Base-by-base conservation (phyloP, 148 eudicot species). In the Heliosperma pusillum region DNA sequence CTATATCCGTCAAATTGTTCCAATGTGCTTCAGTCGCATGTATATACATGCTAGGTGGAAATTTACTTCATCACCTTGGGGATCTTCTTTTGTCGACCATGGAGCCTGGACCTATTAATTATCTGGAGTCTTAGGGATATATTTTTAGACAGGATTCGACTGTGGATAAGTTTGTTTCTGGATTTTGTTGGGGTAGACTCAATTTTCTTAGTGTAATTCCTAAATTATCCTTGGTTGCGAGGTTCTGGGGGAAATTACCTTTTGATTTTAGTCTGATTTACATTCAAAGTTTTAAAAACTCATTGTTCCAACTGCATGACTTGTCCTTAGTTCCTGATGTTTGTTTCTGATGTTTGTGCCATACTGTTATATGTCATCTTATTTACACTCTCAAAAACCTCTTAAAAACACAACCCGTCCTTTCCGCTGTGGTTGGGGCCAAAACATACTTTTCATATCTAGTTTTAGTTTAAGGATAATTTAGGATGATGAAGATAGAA, bases 401-500 rank as follows among this genome's bases (percentile, higher is more conserved):
- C 7, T 66, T 66, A 36, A 36, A 36, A 5, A 6, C 42, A 7
- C 10, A 5, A 2, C 47, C 5, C 1, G 40, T 26, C 72, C 58
- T 50, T 50, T 26, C 59, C 6, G 10, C 25, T 50, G 11, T 65
- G 19, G 21, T 44, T 47, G 24, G 59, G 72, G 27, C 36, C 33
- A 47, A 45, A 22, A 25, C 12, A 20, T 50, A 16, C 12, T 21
- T 68, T 21, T 21, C 0, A 9, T 44, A 20, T 20, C 3, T 3
- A 40, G 42, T 52, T 12, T 22, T 50, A 47, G 64, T 53, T 70
- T 20, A 66, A 55, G 78, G 55, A 57, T 67, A 36, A 24, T 69
- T 27, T 67, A 57, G 78, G 44, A 59, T 58, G 36, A 42, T 22
- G 40, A 21, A 36, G 29, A 66, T 56, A 67, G 20, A 66, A 21